Evolutionary conservation across 140 eudicot species (phyloP).

Genomic region (Ambrosia hybrid): DNA sequence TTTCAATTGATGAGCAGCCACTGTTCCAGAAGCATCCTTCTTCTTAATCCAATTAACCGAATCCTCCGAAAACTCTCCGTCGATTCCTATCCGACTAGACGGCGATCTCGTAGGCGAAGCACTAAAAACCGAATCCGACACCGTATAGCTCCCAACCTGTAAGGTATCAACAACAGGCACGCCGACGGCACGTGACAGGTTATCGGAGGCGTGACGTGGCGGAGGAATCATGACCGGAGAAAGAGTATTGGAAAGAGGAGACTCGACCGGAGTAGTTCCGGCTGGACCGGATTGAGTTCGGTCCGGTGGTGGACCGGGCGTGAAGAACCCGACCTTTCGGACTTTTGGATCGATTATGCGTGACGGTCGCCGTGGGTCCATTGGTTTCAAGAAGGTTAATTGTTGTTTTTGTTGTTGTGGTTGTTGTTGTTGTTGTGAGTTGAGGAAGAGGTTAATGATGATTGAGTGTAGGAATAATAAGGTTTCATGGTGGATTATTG

Average conservation of each 20-base stretch:
- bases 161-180: constrained; percentile 42
- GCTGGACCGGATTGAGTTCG: constrained; percentile 57
- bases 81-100: constrained; percentile 32
- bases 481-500: constrained; percentile 11
- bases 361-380: constrained; percentile 83
- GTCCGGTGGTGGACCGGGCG: constrained; percentile 55
- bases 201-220: constrained; percentile 54
- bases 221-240: constrained; percentile 93
- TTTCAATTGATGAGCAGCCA: constrained; percentile 33
- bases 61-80: constrained; percentile 61
- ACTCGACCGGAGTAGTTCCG: constrained; percentile 26
- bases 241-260: constrained; percentile 43
- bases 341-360: constrained; percentile 74
- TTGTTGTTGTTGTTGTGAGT: constrained; percentile 25
- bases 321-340: constrained; percentile 85
- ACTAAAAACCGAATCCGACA: constrained; percentile 41
- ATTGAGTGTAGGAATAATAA: constrained; percentile 9
- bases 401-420: constrained; percentile 10
- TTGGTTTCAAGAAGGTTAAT: constrained; percentile 18
- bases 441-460: neutral
- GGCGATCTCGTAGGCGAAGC: constrained; percentile 38
- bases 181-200: constrained; percentile 47
- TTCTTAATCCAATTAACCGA: constrained; percentile 38
- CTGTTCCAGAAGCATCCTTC: constrained; percentile 39
- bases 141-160: constrained; percentile 57